These are phyloP conservation scores for Pyricularia sp. DNA, from an alignment of 2,329 filamentous ascomycete species.

Conservation along the genomic window DNA sequence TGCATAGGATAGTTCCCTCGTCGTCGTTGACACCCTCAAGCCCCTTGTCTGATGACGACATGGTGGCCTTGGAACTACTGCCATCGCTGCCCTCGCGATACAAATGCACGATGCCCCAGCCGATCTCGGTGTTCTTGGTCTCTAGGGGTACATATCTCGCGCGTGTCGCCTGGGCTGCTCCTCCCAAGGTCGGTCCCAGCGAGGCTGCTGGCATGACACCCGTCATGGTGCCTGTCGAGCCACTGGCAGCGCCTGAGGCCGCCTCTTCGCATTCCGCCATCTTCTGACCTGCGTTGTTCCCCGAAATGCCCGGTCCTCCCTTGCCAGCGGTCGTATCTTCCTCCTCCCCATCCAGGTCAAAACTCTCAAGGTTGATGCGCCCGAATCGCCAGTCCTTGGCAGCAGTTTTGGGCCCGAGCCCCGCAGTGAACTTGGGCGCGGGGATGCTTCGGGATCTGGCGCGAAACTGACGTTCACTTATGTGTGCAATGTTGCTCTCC, in stretches of 20 bases:
- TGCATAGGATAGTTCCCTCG: constrained; percentile 81
- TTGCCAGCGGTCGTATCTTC: background rate
- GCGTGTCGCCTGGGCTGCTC: constrained; percentile 68
- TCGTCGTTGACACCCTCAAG: constrained; percentile 29
- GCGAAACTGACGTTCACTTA: constrained; percentile 30
- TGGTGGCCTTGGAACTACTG: constrained; percentile 6
- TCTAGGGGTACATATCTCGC: constrained; percentile 67
- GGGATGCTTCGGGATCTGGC: constrained; percentile 30
- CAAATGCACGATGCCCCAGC: constrained; percentile 89
- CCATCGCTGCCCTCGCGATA: constrained; percentile 74
- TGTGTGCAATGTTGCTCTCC: constrained; percentile 23
- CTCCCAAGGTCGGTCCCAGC: constrained; percentile 44
- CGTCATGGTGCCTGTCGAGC: constrained; percentile 19
- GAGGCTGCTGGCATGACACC: constrained; percentile 21
- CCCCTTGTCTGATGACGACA: constrained; percentile 11
- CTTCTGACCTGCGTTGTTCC: background rate
- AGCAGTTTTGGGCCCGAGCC: constrained; percentile 38
- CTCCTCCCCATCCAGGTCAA: constrained; percentile 49
- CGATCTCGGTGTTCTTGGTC: constrained; percentile 64
- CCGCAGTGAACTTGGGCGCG: constrained; percentile 31
- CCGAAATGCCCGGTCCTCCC: background rate
- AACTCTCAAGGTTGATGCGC: constrained; percentile 66
- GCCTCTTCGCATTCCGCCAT: background rate
- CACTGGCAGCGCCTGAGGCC: background rate
- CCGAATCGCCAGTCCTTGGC: constrained; percentile 73